Evolutionary conservation across 345 rosid species (phyloP).

Genomic region (Eucalyptus cloeziana): DNA sequence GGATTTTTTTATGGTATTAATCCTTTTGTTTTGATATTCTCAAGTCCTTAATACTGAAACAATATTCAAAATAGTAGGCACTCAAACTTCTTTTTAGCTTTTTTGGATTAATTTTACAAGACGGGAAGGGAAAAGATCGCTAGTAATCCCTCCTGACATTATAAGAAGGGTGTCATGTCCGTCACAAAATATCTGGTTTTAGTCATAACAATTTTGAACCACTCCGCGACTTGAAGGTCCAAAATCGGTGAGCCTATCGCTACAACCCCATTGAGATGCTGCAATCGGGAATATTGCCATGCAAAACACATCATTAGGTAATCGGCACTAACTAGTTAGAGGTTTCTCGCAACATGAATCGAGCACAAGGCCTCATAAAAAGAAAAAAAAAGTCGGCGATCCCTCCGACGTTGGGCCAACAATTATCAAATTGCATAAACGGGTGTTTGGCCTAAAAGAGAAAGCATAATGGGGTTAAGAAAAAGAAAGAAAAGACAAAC

Average conservation of each 20-base stretch:
- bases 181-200: rapidly evolving
- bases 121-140: not conserved
- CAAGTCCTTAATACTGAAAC: not conserved
- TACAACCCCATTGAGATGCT: not conserved
- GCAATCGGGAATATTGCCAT: not conserved
- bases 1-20: too few relatives aligned
- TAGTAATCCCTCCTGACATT: not conserved
- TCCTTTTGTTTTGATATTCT: not conserved
- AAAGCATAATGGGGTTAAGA: not conserved
- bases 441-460: not conserved
- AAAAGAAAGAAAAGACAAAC: not conserved
- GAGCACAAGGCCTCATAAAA: not conserved
- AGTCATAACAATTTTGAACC: not conserved
- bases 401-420: not conserved
- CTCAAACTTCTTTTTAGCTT: not conserved
- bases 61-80: not conserved
- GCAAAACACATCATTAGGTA: not conserved
- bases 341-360: not conserved
- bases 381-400: not conserved
- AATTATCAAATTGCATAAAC: not conserved
- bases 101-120: not conserved
- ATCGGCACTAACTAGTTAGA: not conserved
- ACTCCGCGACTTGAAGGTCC: rapidly evolving
- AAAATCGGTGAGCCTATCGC: rapidly evolving
- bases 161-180: not conserved